A percentile compares a stretch with the other conserved stretches of the same genome.
phyloP scores from a whole-genome alignment of 1,284 basidiomycete genomes.

The Rhodotorula sp. region DNA sequence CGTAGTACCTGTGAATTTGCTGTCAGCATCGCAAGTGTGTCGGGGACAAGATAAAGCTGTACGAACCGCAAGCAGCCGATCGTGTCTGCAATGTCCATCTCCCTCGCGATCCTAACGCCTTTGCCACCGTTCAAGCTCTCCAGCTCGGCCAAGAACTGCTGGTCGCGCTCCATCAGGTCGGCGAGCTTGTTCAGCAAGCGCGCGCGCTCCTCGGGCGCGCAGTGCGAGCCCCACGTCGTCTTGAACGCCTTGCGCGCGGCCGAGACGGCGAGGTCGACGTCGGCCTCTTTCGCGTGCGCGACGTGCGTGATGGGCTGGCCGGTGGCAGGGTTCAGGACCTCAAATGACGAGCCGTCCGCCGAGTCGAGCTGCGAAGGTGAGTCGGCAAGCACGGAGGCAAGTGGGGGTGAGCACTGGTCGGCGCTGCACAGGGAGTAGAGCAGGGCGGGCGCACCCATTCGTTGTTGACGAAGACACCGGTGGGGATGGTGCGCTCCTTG shows the following conservation, averaged over 20 bases:
- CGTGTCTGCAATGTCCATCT: slow-evolving; percentile 34
- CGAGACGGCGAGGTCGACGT: slow-evolving; percentile 37
- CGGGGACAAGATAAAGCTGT: background rate
- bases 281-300: slow-evolving; percentile 21
- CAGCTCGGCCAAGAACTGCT: slow-evolving; percentile 31
- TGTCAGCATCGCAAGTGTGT: no score
- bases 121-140: slow-evolving; percentile 38
- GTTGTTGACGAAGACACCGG: slow-evolving; percentile 35
- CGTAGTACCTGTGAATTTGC: slow-evolving; percentile 19
- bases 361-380: slow-evolving; percentile 8
- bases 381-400: no score
- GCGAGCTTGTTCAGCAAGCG: slow-evolving; percentile 35
- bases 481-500: slow-evolving; percentile 15
- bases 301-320: slow-evolving; percentile 24
- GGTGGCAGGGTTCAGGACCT: slow-evolving; percentile 35
- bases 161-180: slow-evolving; percentile 39
- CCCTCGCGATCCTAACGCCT: slow-evolving; percentile 31
- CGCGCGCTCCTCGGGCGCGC: slow-evolving; percentile 16
- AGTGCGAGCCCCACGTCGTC: slow-evolving; percentile 36
- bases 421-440: background rate
- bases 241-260: slow-evolving; percentile 40
- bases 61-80: slow-evolving; percentile 24
- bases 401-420: background rate
- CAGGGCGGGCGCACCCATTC: slow-evolving; percentile 21
- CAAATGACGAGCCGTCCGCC: slow-evolving; percentile 20